These are phyloP conservation scores for Telopea speciosissima DNA, from an alignment of 177 flowering plant species.

Conservation along the genomic window DNA sequence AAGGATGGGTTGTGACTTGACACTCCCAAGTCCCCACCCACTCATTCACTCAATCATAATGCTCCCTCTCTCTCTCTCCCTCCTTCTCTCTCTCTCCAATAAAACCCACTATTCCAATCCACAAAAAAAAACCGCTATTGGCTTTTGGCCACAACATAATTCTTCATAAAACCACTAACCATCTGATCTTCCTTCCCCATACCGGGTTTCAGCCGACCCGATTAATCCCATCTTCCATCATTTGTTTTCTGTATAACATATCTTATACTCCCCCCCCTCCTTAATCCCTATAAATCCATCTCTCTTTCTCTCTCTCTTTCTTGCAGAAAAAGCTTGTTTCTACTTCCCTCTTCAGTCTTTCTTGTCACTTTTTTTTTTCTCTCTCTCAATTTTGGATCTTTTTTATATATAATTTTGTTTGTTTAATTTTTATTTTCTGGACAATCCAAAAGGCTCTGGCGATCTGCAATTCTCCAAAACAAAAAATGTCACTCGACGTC, in stretches of 20 bases:
- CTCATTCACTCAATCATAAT: conserved; percentile 47
- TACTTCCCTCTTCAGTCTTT: neutral
- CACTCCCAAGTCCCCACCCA: conserved; percentile 33
- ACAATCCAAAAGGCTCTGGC: conserved; percentile 12
- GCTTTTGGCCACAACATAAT: neutral
- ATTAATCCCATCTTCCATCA: conserved; percentile 26
- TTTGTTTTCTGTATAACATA: conserved; percentile 13
- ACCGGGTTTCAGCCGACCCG: conserved; percentile 23
- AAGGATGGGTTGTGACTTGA: conserved; percentile 11
- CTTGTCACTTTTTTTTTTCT: neutral
- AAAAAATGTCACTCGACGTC: conserved; percentile 52
- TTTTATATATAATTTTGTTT: neutral
- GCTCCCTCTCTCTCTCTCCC: conserved; percentile 10
- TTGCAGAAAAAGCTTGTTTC: neutral
- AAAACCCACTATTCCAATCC: neutral
- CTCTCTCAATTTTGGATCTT: neutral
- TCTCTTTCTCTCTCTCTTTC: conserved; percentile 15
- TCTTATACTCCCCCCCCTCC: neutral
- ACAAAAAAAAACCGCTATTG: conserved; percentile 11
- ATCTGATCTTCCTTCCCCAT: conserved; percentile 4
- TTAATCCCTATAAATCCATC: conserved; percentile 4
- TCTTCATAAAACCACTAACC: conserved; percentile 16
- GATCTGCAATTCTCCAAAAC: conserved; percentile 3
- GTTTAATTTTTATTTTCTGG: conserved; percentile 1
- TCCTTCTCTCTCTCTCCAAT: conserved; percentile 11